These are phyloP conservation scores for Exophiala viscosa DNA, from an alignment of 2,329 filamentous ascomycete genomes.

Conservation along the genomic window DNA sequence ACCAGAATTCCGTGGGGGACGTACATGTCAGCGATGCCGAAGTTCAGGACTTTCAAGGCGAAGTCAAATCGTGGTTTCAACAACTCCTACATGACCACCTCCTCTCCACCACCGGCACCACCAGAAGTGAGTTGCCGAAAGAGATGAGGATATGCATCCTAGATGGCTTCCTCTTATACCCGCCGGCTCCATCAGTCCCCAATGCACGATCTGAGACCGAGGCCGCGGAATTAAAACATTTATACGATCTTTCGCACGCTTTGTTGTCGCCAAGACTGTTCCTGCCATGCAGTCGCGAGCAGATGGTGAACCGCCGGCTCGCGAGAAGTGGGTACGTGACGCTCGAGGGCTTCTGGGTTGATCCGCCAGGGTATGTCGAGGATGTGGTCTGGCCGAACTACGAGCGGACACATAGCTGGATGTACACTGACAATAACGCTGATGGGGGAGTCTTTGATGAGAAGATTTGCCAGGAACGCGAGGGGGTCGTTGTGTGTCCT, in stretches of 20 bases:
- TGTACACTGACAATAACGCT: constrained; percentile 44
- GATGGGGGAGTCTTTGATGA: constrained; percentile 38
- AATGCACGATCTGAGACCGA: background rate
- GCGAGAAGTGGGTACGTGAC: constrained; percentile 47
- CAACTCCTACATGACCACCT: constrained; percentile 16
- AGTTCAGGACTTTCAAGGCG: constrained; percentile 29
- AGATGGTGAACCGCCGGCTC: constrained; percentile 40
- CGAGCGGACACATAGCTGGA: constrained; percentile 71
- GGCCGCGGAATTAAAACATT: background rate
- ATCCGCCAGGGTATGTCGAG: constrained; percentile 92
- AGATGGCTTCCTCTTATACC: constrained; percentile 85
- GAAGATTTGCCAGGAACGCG: constrained; percentile 11
- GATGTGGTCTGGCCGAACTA: constrained; percentile 96
- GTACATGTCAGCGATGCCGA: constrained; percentile 33
- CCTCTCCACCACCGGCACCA: background rate
- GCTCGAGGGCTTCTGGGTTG: constrained; percentile 83
- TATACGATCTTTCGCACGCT: constrained; percentile 29
- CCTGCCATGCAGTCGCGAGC: constrained; percentile 62
- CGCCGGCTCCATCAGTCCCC: constrained; percentile 37
- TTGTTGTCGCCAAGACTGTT: constrained; percentile 75
- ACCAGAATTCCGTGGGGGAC: constrained; percentile 53
- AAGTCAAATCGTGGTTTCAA: constrained; percentile 25
- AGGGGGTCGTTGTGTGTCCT: constrained; percentile 34
- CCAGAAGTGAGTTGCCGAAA: background rate
- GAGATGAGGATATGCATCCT: constrained; percentile 63